phyloP scores from a whole-genome alignment of 225 moss, liverwort and hornwort genomes.

The Antitrichia curtipendula region DNA sequence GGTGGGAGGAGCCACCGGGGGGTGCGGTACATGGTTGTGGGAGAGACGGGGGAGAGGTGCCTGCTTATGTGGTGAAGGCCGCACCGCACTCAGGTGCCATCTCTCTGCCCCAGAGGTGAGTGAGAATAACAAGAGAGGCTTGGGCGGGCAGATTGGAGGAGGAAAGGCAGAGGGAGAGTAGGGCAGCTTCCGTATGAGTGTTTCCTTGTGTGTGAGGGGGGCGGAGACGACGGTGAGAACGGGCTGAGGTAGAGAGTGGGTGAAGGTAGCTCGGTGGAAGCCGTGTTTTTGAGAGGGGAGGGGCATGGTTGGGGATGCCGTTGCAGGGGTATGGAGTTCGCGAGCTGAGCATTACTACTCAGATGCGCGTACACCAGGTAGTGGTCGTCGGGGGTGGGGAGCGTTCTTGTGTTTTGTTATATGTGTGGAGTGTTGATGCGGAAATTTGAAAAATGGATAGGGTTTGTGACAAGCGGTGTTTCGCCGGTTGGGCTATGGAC shows the following conservation, averaged over 20 bases:
- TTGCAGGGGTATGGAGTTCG: constrained; percentile 19
- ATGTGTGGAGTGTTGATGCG: not conserved
- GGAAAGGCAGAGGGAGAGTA: not conserved
- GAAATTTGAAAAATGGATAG: constrained; percentile 8
- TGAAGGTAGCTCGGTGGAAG: not conserved
- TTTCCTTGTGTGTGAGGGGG: not conserved
- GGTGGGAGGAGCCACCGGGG: not conserved
- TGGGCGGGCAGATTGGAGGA: constrained; percentile 7
- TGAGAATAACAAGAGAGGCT: not conserved
- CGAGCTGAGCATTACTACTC: constrained; percentile 9
- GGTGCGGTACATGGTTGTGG: constrained; percentile 39
- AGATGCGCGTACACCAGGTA: constrained; percentile 28
- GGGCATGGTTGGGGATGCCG: constrained; percentile 22
- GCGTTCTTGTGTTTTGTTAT: not conserved
- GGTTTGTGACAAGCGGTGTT: not conserved
- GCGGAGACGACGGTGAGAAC: not conserved
- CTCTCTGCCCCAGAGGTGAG: constrained; percentile 46
- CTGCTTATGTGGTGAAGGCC: constrained; percentile 56
- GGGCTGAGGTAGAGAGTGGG: not conserved
- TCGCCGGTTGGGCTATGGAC: not conserved
- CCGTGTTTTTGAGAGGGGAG: not conserved
- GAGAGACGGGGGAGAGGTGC: constrained; percentile 39
- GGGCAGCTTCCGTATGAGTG: not conserved
- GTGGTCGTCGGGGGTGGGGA: not conserved
- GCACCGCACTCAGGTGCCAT: constrained; percentile 60